These are phyloP conservation scores for Colletotrichum limetticola DNA, from an alignment of 2,329 filamentous ascomycete species.

Conservation along the genomic window DNA sequence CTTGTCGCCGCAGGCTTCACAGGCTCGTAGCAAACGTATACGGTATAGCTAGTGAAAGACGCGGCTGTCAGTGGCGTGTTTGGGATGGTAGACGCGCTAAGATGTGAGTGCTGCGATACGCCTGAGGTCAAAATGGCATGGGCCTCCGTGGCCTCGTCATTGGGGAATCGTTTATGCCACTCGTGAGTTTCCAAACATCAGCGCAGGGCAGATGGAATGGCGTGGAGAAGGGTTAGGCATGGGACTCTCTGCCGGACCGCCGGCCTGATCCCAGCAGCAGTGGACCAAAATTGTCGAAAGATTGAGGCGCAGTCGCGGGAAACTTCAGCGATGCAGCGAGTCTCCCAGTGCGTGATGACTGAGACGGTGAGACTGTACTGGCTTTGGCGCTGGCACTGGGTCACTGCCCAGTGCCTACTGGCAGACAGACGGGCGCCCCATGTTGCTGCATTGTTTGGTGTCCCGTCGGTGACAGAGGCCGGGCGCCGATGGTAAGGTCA, in stretches of 20 bases:
- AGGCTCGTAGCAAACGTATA: neutral
- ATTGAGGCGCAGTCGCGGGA: slow-evolving; percentile 31
- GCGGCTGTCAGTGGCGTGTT: slow-evolving; percentile 11
- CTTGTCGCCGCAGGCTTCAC: no score
- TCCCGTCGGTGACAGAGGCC: neutral
- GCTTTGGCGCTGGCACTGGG: neutral
- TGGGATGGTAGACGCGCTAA: neutral
- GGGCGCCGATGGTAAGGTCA: neutral
- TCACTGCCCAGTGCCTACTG: no score
- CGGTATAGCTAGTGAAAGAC: neutral
- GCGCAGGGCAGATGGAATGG: neutral
- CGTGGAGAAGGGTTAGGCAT: neutral
- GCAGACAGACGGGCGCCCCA: neutral
- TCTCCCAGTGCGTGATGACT: slow-evolving; percentile 6
- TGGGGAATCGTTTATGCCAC: slow-evolving; percentile 26
- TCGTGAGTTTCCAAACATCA: slow-evolving; percentile 16
- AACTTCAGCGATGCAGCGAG: slow-evolving; percentile 29
- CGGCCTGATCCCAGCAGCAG: slow-evolving; percentile 20
- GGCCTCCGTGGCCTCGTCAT: slow-evolving; percentile 25
- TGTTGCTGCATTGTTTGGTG: neutral
- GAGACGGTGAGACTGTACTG: neutral
- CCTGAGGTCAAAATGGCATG: slow-evolving; percentile 16
- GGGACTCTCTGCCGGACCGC: slow-evolving; percentile 12
- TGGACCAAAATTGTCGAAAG: slow-evolving; percentile 4
- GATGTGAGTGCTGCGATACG: slow-evolving; percentile 21